Conservation (phyloP, 2,329 filamentous ascomycete species). For the Fusarium equiseti region DNA sequence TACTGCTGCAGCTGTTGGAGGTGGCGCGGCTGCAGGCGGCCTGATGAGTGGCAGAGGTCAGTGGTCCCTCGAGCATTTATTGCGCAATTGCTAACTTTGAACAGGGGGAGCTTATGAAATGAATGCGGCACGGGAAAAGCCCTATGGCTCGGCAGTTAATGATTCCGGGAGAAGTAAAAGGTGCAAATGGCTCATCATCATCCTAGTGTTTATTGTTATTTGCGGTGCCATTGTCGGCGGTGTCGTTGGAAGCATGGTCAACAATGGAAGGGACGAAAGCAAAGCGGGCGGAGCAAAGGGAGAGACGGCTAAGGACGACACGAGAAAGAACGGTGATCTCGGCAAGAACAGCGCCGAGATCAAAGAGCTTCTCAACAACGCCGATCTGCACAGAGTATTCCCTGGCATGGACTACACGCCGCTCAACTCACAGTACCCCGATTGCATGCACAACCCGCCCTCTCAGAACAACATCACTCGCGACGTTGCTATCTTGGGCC, state of each 20-base stretch:
- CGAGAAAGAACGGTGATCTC: constrained; percentile 75
- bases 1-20: constrained; percentile 60
- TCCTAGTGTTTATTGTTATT: constrained; percentile 73
- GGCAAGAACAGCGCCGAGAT: constrained; percentile 82
- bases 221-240: constrained; percentile 79
- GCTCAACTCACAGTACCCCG: constrained; percentile 89
- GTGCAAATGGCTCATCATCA: constrained; percentile 76
- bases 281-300: constrained; percentile 47
- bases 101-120: constrained; percentile 51
- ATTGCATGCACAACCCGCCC: constrained; percentile 80
- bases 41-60: constrained; percentile 50
- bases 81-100: constrained; percentile 19
- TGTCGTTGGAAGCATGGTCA: constrained; percentile 77
- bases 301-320: constrained; percentile 70
- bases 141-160: constrained; percentile 68
- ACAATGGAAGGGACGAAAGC: constrained; percentile 50
- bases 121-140: constrained; percentile 67
- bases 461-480: constrained; percentile 95
- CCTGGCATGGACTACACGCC: constrained; percentile 96
- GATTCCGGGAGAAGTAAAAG: constrained; percentile 73
- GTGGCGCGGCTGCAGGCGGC: constrained; percentile 57
- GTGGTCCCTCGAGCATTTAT: not conserved
- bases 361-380: constrained; percentile 82
- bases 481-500: constrained; percentile 89
- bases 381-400: constrained; percentile 89